A percentile compares a stretch with the other conserved stretches of the same genome.
These are phyloP conservation scores for Aspergillus fischeri DNA, from an alignment of 2,329 filamentous ascomycete genomes.

Conservation along the genomic window DNA sequence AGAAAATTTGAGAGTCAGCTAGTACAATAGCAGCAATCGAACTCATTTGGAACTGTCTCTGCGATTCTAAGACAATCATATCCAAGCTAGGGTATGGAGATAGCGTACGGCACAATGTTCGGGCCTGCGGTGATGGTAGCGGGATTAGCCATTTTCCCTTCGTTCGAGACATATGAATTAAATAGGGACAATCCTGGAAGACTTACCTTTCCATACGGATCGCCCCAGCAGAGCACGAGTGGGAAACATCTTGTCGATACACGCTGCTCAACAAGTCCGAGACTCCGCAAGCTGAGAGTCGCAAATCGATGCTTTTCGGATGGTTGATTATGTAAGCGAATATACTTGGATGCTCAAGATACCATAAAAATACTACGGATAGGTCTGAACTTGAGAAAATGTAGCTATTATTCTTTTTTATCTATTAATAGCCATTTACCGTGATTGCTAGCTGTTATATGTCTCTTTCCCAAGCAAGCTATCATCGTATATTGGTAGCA, in stretches of 20 bases:
- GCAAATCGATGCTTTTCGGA: not conserved
- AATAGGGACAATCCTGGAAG: not conserved
- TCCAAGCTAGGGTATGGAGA: not conserved
- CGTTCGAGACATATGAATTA: not conserved
- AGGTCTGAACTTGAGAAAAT: not conserved
- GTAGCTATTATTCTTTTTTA: not conserved
- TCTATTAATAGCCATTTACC: not conserved
- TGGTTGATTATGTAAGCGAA: conserved; percentile 7
- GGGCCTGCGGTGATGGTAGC: conserved; percentile 48
- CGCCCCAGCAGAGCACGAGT: conserved; percentile 66
- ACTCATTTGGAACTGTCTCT: not conserved
- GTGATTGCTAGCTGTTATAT: not conserved
- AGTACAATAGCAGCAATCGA: not conserved
- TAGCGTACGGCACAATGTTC: conserved; percentile 65
- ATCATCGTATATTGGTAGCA: not conserved
- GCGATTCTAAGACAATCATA: not conserved
- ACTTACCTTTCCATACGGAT: conserved; percentile 82
- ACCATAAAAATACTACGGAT: not conserved
- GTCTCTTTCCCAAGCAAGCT: not conserved
- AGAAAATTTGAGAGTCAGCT: not conserved
- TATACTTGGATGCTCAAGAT: not conserved
- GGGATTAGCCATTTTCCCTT: conserved; percentile 5
- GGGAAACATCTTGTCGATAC: conserved; percentile 57
- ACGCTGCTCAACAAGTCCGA: conserved; percentile 3
- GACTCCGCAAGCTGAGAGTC: conserved; percentile 14